phyloP scores from a whole-genome alignment of 2,329 filamentous ascomycete genomes.

The Fusarium sp. region DNA sequence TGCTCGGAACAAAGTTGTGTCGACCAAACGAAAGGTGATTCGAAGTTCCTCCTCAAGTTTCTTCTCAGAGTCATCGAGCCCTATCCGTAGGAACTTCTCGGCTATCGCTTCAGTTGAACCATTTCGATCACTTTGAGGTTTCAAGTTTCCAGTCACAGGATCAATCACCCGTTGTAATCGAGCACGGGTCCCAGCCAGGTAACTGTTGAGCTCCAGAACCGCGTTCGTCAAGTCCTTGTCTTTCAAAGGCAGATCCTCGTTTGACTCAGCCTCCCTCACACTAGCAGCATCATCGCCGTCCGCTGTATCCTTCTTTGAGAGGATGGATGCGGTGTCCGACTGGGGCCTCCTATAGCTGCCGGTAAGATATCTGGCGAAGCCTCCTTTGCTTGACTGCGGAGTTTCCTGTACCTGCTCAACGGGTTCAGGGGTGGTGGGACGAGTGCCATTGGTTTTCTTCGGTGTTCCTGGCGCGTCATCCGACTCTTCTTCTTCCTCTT shows the following conservation, averaged over 20 bases:
- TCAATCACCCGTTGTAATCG: conserved; percentile 71
- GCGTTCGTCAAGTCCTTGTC: conserved; percentile 87
- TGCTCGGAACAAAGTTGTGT: conserved; percentile 92
- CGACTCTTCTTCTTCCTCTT: conserved; percentile 50
- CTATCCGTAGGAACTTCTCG: conserved; percentile 64
- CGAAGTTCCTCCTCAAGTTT: conserved; percentile 77
- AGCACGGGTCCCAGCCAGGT: conserved; percentile 85
- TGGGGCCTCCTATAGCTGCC: conserved; percentile 56
- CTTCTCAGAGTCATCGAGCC: conserved; percentile 60
- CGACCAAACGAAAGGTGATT: conserved; percentile 83
- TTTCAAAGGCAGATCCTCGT: conserved; percentile 67
- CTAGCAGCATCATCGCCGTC: conserved; percentile 67
- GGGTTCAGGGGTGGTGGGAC: conserved; percentile 44
- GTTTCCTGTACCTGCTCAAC: conserved; percentile 42
- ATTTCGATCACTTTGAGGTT: conserved; percentile 58
- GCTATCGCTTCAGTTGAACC: conserved; percentile 61
- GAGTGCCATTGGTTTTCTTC: conserved; percentile 45
- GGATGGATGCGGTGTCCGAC: conserved; percentile 68
- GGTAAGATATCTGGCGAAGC: conserved; percentile 66
- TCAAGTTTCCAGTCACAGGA: conserved; percentile 70
- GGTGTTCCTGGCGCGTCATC: conserved; percentile 50
- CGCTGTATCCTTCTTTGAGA: conserved; percentile 63
- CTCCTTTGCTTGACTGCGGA: conserved; percentile 54
- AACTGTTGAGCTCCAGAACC: conserved; percentile 84
- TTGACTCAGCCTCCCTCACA: conserved; percentile 55